Evolutionary conservation across 2,329 filamentous ascomycete genomes (phyloP), one percentile per base, ranked within the genome.

Genomic region (Cryphonectria nitschkei): DNA sequence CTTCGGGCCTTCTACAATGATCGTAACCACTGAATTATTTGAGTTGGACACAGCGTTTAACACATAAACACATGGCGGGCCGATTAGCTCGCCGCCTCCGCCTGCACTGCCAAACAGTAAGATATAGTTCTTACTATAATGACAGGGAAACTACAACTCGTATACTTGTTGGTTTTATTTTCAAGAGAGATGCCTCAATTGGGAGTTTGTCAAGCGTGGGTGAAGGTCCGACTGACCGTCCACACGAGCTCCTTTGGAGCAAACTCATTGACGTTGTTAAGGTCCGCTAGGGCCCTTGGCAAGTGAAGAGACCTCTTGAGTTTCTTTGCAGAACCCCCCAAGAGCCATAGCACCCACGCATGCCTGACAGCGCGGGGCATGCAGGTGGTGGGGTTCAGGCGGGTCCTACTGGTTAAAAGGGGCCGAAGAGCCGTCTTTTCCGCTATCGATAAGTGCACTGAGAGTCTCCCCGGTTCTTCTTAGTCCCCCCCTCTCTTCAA

Each of bases 371-470:
- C 61, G 61, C 61, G 61, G 61, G 61, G 61, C 61, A 64, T 46
- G 61, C 61, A 64, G 37, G 14, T 46, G 37, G 61, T 29, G 37
- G 61, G 61, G 60, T 41, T 19, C 22, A 34, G 32, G 60, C 32
- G 37, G 60, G 54, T 29, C 16, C 54, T 62, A 46, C 37, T 64
- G n/a, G 26, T 3, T 26, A 14, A 26, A 8, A n/a, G n/a, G 41
- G 39, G 37, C 61, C 37, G 41, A 19, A 26, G n/a, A 14, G 61
- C 61, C 61, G 61, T 16, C n/a, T 22, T 46, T 19, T 7, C 39
- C 39, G 61, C 61, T 64, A 64, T 64, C 61, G 61, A 64, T 64
- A 64, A 64, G 61, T 39, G 41, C 37, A 43, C 34, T n/a, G 54
- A 58, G 54, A 58, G 26, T 58, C 54, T 58, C 54, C 29, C 54